Percentiles rank a stretch among this genome's conserved stretches.
Conservation (phyloP, 2,329 filamentous ascomycete genomes). For the Fusarium virguliforme region DNA sequence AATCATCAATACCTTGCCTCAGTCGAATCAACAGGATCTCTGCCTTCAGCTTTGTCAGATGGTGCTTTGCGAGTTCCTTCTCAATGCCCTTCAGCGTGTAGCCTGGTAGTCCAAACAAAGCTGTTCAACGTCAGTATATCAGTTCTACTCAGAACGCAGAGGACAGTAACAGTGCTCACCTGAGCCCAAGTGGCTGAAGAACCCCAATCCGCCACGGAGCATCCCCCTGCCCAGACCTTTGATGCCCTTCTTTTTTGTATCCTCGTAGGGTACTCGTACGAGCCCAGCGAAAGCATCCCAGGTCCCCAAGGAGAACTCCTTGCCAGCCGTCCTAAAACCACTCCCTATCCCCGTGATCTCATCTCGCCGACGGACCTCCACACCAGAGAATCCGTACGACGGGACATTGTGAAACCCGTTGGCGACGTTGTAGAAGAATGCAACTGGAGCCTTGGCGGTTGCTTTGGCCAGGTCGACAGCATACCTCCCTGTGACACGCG, state of each 20-base stretch:
- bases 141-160: not conserved
- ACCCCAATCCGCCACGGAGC: slow-evolving; percentile 62
- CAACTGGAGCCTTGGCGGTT: slow-evolving; percentile 76
- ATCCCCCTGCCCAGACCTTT: slow-evolving; percentile 75
- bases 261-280: slow-evolving; percentile 75
- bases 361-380: slow-evolving; percentile 73
- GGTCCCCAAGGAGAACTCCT: slow-evolving; percentile 75
- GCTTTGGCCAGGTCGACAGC: slow-evolving; percentile 74
- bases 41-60: slow-evolving; percentile 54
- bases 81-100: slow-evolving; percentile 70
- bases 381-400: slow-evolving; percentile 73
- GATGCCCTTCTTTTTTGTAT: slow-evolving; percentile 74
- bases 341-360: slow-evolving; percentile 78
- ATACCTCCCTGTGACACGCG: slow-evolving; percentile 67
- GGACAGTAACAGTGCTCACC: slow-evolving; percentile 45
- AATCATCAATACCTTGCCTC: slow-evolving; percentile 53
- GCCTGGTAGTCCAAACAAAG: slow-evolving; percentile 63
- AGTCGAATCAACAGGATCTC: slow-evolving; percentile 55
- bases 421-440: slow-evolving; percentile 77
- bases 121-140: slow-evolving; percentile 15
- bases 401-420: slow-evolving; percentile 83
- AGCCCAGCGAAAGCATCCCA: slow-evolving; percentile 80
- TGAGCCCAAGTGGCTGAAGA: slow-evolving; percentile 62
- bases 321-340: slow-evolving; percentile 73
- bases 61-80: slow-evolving; percentile 61